Base-by-base conservation (phyloP, 257 asterid species). In the Penstemon davidsonii region DNA sequence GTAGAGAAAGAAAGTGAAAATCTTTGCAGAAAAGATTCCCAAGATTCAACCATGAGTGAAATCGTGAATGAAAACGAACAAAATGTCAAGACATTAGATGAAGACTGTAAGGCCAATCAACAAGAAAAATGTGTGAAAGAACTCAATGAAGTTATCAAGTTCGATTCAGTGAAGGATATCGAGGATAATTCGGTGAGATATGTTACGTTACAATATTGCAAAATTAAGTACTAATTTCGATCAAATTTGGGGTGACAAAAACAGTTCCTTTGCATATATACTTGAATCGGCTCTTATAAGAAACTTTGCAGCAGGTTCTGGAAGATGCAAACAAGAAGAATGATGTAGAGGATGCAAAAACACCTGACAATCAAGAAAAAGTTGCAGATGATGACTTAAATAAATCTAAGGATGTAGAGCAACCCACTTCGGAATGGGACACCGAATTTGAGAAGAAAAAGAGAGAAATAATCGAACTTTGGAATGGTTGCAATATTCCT, bases 401-500 rank as follows among this genome's bases (percentile, higher is more conserved):
- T 12, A 53, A 60, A 60, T 79, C 55, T 37, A 54, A 68, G 66
- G 71, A 70, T 42, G 61, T 69, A 19, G 80, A 73, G 46, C 55
- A 69, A 66, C 68, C 84, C 13, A 62, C 70, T 62, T 64, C 81
- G 0, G 79, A 80, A 52, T 85, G 97, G 95, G 55, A 64, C 7
- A 46, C 39, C 7, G 88, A 94, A 75, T 91, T 88, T 13, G 96
- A 84, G 78, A 83, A 75, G 81, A 87, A 83, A 63, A 89, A 79
- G 75, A 75, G 67, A 62, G 87, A 84, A 58, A 91, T 91, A 54
- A 81, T 87, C 19, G 77, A 80, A 67, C 95, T 91, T 9, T 94
- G 96, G 99, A 77, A 86, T 64, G 79, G 77, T 60, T 94, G 96
- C 74, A 62, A 76, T 80, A 79, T 75, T 8, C 86, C 96, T 37